Evolutionary conservation across 2,329 filamentous ascomycete genomes (phyloP).

Genomic region (Colletotrichum costaricense): DNA sequence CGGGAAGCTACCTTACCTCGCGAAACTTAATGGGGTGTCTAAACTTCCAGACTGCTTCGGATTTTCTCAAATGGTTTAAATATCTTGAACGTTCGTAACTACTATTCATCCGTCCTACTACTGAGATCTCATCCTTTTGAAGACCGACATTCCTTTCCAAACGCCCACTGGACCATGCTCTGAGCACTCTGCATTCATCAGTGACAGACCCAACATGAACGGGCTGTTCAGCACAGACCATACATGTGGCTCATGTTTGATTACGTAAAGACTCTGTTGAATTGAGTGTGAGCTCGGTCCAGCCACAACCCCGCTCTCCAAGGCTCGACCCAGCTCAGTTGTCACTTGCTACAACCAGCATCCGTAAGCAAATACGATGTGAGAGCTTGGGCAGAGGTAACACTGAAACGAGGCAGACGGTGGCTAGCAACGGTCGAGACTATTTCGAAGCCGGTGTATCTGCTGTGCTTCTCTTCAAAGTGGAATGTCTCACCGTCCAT

Average conservation of each 20-base stretch:
- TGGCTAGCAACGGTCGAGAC: slow-evolving; percentile 2
- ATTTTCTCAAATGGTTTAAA: background rate
- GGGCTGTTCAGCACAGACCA: slow-evolving; percentile 5
- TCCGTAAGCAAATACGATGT: background rate
- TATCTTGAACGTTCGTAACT: no score
- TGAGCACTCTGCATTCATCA: background rate
- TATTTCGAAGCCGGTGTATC: slow-evolving; percentile 16
- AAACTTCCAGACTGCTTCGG: no score
- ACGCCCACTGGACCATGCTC: background rate
- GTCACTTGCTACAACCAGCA: background rate
- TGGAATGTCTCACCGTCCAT: slow-evolving; percentile 36
- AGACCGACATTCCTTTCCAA: background rate
- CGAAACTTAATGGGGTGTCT: background rate
- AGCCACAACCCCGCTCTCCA: background rate
- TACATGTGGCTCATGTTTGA: background rate
- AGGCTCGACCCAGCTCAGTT: background rate
- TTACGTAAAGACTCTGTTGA: background rate
- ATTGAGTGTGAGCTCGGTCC: background rate
- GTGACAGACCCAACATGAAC: slow-evolving; percentile 9
- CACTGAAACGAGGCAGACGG: background rate
- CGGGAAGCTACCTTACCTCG: background rate
- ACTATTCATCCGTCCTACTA: background rate
- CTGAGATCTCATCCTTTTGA: background rate
- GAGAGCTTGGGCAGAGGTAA: background rate
- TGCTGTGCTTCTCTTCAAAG: slow-evolving; percentile 17